Base-by-base conservation (phyloP, 2,329 filamentous ascomycete species). In the Zalaria sp. region DNA sequence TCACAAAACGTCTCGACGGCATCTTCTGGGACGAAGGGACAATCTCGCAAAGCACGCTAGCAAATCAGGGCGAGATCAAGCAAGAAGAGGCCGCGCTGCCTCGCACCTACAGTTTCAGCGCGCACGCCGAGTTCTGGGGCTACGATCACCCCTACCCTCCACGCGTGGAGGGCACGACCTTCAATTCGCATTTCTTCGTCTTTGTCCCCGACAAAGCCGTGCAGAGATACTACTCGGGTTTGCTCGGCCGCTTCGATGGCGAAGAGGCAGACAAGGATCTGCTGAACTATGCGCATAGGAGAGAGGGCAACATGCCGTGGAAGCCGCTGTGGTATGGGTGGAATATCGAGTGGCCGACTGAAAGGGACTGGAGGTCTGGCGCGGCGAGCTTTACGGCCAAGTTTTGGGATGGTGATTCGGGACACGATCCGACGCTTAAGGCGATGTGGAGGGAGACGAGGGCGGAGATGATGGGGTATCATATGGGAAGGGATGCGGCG, bases 281-380 rank as follows among this genome's bases (percentile, higher is more conserved):
- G 39, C 44, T 64, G 36, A 64, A 64, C 37, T 61, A 64, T 38
- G 61, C 59, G 28, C 60, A 64, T 44, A 48, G 58, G 3, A 45
- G 49, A 7, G 57, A 58, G 2, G 60, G 62, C 0, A 58, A 59
- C 11, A 64, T 65, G 62, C 61, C 62, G 1, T 64, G 60, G 61
- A 54, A 52, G 42, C 55, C 54, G 39, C 42, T 64, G 25, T 57
- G 57, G 49, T 56, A 60, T 43, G 53, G 53, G 2, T 64, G 60
- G 59, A 62, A 61, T 43, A 58, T 60, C 10, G 59, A 61, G 37
- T 63, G 57, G 54, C 60, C 62, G 3, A 61, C 51, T 32, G 53
- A 53, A 39, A 57, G 54, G 28, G 61, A 64, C 39, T 58, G 55
- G 43, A 46, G 54, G 27, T 56, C 49, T 9, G 60, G 59, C 1